Base-by-base conservation (phyloP, 306 rosid species). In the Datisca glomerata region DNA sequence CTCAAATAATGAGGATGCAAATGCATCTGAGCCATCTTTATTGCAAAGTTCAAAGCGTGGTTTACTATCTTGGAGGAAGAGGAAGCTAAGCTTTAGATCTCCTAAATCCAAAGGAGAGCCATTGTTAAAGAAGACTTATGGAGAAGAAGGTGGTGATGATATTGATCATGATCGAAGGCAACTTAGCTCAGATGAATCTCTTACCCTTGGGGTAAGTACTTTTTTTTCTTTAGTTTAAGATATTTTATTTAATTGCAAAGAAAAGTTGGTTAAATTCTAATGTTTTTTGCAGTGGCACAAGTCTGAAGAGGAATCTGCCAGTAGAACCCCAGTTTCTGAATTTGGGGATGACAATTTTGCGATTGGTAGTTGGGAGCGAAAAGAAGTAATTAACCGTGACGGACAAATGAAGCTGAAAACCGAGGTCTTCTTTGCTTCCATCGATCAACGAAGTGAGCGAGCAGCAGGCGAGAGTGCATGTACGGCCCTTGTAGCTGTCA, bases 381-480 rank as follows among this genome's bases (percentile, higher is more conserved):
- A 80, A 60, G 94, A 85, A 69, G 74, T 91, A 17, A 70, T 72
- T 32, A 78, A 83, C 50, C 98, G 98, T 16, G 98, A 91, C 56
- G 96, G 94, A 25, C 74, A 75, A 60, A 66, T 80, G 98, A 85
- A 78, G 60, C 94, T 91, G 60, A 74, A 72, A 53, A 65, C 96
- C 45, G 80, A 80, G 68, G 93, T 67, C 59, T 91, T 91, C 71
- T 91, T 81, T 53, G 98, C 98, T 52, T 78, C 98, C 38, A 91
- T 91, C 12, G 94, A 91, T 69, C 98, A 91, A 59, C 74, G 98
- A 15, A 91, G 96, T 23, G 98, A 80, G 74, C 79, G 87, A 18
- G 98, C 98, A n/a, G 92, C 98, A 0, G 98, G 98, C 2, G 98
- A 91, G 81, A 85, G 98, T 69, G 98, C 98, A 5, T 91, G 98